Conservation (phyloP, 1,139 yeast genomes). For the Yamadazyma atmosphaerica region DNA sequence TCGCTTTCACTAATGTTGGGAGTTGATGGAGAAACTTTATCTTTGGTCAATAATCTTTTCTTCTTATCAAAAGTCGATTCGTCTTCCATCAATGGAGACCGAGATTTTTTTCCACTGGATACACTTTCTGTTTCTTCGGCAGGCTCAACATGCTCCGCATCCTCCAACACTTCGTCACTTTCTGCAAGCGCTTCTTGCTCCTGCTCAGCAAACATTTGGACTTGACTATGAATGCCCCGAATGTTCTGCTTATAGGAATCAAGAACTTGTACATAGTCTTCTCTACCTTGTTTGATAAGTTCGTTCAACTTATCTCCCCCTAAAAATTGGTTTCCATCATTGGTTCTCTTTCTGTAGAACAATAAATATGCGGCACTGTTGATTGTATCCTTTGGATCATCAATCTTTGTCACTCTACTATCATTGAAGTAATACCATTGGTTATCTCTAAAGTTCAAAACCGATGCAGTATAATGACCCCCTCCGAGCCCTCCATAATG, state of each 20-base stretch:
- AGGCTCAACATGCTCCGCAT: conserved; percentile 10
- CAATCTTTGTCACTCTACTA: conserved; percentile 62
- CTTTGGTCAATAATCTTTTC: conserved; percentile 13
- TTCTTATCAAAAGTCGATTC: conserved; percentile 10
- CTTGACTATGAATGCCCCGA: conserved; percentile 17
- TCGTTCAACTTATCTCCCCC: conserved; percentile 38
- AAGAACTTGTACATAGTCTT: conserved; percentile 17
- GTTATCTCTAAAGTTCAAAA: conserved; percentile 70
- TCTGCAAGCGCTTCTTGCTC: conserved; percentile 12
- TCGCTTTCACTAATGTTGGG: background rate
- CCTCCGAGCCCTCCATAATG: conserved; percentile 98
- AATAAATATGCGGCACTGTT: conserved; percentile 84
- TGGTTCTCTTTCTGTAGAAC: conserved; percentile 68
- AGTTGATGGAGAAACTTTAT: conserved; percentile 5
- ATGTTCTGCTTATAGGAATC: conserved; percentile 14
- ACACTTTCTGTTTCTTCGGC: conserved; percentile 19
- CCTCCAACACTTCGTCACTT: conserved; percentile 22
- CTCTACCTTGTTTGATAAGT: conserved; percentile 26
- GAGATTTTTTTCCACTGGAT: conserved; percentile 17
- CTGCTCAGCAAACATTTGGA: conserved; percentile 16
- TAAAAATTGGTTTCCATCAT: conserved; percentile 19
- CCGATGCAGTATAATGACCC: conserved; percentile 94
- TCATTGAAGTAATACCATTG: conserved; percentile 94
- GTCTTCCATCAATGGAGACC: conserved; percentile 19
- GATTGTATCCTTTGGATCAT: conserved; percentile 63